Percentiles rank a stretch among this genome's conserved stretches.
These are phyloP conservation scores for Nissolia schottii DNA, from an alignment of 306 rosid species.

Conservation along the genomic window DNA sequence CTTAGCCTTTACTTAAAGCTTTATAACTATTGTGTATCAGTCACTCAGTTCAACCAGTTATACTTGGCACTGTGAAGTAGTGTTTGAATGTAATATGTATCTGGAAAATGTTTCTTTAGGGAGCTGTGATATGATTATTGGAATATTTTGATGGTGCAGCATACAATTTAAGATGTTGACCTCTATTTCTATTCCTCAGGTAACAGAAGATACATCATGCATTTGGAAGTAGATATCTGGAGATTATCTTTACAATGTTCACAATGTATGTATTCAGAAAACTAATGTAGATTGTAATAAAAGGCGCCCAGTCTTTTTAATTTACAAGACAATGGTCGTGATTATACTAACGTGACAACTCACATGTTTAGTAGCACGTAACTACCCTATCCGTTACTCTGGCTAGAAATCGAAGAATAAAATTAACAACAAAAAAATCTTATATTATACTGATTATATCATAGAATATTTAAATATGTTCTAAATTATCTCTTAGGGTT, in stretches of 20 bases:
- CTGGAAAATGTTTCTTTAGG: not conserved
- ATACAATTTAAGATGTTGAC: not conserved
- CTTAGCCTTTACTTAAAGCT: not conserved
- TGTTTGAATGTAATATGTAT: constrained; percentile 3
- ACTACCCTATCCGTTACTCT: no score
- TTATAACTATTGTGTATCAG: not conserved
- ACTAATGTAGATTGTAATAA: not conserved
- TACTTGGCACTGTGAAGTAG: not conserved
- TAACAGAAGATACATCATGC: not conserved
- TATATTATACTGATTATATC: no score
- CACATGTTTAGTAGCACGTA: no score
- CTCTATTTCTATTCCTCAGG: not conserved
- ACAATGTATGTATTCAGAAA: no score
- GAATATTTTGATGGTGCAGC: not conserved
- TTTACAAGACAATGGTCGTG: no score
- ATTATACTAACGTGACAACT: no score
- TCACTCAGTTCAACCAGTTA: not conserved
- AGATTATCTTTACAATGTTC: no score
- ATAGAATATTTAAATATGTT: no score
- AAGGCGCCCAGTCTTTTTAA: not conserved
- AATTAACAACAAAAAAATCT: no score
- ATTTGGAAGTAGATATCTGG: no score
- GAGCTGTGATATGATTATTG: not conserved
- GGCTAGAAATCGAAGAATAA: no score
- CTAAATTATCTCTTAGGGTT: no score